Evolutionary conservation across 192 early-diverging fungal genomes (phyloP).

Genomic region (Backusella mclennaniae): DNA sequence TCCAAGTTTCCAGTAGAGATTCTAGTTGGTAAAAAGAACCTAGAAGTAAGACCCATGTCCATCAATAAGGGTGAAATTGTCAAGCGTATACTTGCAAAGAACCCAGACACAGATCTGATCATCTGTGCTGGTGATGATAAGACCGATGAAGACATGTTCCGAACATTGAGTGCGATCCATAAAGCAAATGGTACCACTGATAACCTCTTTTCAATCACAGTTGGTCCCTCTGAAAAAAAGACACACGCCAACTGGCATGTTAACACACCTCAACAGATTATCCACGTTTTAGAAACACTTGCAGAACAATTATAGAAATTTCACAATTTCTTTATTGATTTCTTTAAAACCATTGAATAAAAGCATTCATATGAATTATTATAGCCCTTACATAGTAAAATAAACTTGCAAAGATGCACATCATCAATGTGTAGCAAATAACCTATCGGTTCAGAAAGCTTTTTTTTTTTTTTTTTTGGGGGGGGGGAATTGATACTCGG

Average conservation of each 20-base stretch:
- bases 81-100: conserved; percentile 68
- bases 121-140: conserved; percentile 98
- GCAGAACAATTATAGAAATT: background rate
- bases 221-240: conserved; percentile 89
- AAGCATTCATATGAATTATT: background rate
- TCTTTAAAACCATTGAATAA: background rate
- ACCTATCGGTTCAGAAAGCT: too few species aligned
- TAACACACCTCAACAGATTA: conserved; percentile 20
- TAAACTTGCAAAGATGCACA: too few species aligned
- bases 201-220: conserved; percentile 68
- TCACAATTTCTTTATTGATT: background rate
- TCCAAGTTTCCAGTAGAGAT: conserved; percentile 94
- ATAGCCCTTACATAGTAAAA: too few species aligned
- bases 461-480: too few species aligned
- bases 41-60: conserved; percentile 89
- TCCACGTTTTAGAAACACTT: conserved; percentile 10
- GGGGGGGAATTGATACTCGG: too few species aligned
- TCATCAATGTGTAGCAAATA: too few species aligned
- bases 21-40: conserved; percentile 95
- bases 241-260: conserved; percentile 90
- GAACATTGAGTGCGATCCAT: conserved; percentile 4
- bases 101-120: conserved; percentile 80
- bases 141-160: conserved; percentile 99
- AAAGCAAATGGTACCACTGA: background rate
- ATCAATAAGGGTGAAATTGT: conserved; percentile 99